These are phyloP conservation scores for Tylopilus sp. DNA, from an alignment of 768 basidiomycete species.

Conservation along the genomic window DNA sequence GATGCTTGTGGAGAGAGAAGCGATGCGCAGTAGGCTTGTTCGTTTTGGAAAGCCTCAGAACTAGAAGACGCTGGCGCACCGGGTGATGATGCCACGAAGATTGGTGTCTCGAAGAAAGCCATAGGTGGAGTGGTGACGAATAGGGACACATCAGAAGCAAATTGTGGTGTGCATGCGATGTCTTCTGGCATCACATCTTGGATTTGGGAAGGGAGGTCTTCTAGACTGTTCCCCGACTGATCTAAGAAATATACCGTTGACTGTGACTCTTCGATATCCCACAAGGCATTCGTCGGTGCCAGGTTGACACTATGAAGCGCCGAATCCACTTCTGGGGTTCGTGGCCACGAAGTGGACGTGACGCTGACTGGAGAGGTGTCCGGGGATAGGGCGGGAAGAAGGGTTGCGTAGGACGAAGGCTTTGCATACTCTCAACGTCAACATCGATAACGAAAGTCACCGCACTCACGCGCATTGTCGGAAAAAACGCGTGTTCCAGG, in stretches of 20 bases:
- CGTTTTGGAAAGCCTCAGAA: background rate
- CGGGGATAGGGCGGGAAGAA: slow-evolving; percentile 21
- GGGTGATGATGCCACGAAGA: background rate
- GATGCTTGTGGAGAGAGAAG: background rate
- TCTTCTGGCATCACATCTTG: slow-evolving; percentile 19
- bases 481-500: background rate
- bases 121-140: background rate
- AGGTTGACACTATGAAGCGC: background rate
- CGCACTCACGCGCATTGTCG: slow-evolving; percentile 9
- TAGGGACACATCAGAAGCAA: background rate
- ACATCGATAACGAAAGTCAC: background rate
- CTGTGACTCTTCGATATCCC: background rate
- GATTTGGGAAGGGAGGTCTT: slow-evolving; percentile 7
- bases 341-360: slow-evolving; percentile 19
- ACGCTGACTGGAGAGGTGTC: slow-evolving; percentile 23
- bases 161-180: slow-evolving; percentile 13
- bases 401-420: background rate
- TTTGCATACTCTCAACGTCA: slow-evolving; percentile 1
- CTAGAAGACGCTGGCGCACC: background rate
- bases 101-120: background rate
- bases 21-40: background rate
- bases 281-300: background rate
- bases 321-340: slow-evolving; percentile 14
- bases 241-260: slow-evolving; percentile 9
- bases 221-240: slow-evolving; percentile 10